A percentile compares a stretch with the other conserved stretches of the same genome.
Conservation (phyloP, 257 asterid species). For the Solanum commersonii region DNA sequence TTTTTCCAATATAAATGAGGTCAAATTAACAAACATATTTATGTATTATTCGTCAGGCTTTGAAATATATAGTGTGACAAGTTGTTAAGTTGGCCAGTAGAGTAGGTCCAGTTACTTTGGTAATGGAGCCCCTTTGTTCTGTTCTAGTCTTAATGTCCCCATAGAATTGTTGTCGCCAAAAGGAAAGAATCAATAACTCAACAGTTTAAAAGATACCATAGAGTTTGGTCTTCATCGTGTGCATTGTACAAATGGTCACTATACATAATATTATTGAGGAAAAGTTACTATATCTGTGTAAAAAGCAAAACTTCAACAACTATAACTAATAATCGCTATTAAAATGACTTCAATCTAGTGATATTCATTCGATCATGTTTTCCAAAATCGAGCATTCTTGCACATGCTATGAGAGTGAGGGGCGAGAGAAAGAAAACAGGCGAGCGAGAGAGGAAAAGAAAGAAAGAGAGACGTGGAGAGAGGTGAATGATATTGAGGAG, state of each 20-base stretch:
- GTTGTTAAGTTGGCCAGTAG: background rate
- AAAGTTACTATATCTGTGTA: background rate
- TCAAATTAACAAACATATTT: background rate
- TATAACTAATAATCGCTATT: background rate
- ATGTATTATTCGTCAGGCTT: no score
- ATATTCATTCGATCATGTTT: background rate
- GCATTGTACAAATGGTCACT: background rate
- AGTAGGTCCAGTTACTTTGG: background rate
- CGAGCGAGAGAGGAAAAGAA: background rate
- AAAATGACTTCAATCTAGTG: background rate
- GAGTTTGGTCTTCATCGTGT: background rate
- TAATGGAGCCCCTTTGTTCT: background rate
- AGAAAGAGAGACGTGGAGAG: accelerated
- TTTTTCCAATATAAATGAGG: no score
- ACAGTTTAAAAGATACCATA: background rate
- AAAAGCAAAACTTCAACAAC: background rate
- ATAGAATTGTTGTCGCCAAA: background rate
- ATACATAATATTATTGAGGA: background rate
- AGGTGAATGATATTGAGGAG: background rate
- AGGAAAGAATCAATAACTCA: background rate
- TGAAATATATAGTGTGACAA: background rate
- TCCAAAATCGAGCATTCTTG: background rate
- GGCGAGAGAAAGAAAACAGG: background rate
- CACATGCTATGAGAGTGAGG: background rate
- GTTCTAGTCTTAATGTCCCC: background rate